These are phyloP conservation scores for Wickerhamiella nectarea DNA, from an alignment of 805 yeast species.

Conservation along the genomic window DNA sequence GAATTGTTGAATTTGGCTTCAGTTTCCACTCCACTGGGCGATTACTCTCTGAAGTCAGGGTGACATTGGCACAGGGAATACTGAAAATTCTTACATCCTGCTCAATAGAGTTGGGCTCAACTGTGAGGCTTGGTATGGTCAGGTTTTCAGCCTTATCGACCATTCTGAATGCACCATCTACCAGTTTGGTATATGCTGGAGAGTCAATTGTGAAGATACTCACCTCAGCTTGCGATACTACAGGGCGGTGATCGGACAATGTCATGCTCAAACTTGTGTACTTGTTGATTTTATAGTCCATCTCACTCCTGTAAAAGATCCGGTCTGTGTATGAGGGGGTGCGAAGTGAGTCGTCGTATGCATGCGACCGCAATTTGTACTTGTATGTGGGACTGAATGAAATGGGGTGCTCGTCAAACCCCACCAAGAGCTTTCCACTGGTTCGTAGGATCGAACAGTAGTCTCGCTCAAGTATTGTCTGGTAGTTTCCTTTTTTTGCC, in stretches of 20 bases:
- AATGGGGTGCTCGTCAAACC: constrained; percentile 37
- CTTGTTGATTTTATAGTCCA: neutral
- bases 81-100: constrained; percentile 21
- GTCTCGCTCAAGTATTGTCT: constrained; percentile 33
- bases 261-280: constrained; percentile 6
- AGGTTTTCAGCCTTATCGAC: constrained; percentile 35
- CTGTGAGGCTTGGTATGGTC: constrained; percentile 30
- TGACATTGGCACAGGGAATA: constrained; percentile 6
- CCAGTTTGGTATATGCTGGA: constrained; percentile 26
- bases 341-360: constrained; percentile 23
- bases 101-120: constrained; percentile 27
- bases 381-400: constrained; percentile 45
- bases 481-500: constrained; percentile 24
- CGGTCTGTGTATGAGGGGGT: constrained; percentile 51
- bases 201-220: constrained; percentile 29
- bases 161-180: constrained; percentile 29
- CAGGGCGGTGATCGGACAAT: constrained; percentile 46
- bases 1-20: neutral
- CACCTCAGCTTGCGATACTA: constrained; percentile 28
- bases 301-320: constrained; percentile 30
- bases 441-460: constrained; percentile 27
- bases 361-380: constrained; percentile 23
- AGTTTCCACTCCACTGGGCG: constrained; percentile 10
- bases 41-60: neutral
- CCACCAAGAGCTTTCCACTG: constrained; percentile 28